Evolutionary conservation across 225 moss, liverwort and hornwort genomes (phyloP).

Genomic region (Anthoceros angustus): DNA sequence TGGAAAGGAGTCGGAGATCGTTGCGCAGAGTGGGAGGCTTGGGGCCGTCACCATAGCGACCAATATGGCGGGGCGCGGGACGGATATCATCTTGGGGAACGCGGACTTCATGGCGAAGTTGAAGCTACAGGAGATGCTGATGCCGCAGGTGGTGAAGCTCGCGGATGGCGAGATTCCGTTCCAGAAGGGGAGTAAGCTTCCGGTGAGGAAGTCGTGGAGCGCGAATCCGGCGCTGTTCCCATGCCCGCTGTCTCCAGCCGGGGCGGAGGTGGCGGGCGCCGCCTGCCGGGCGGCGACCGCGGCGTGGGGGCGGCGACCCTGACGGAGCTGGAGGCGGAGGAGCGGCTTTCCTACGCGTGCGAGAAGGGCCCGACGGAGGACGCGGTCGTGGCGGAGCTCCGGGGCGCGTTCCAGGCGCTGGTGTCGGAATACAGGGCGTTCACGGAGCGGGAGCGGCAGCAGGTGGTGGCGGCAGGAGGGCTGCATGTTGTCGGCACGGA

Average conservation of each 20-base stretch:
- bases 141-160: conserved; percentile 67
- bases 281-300: conserved; percentile 67
- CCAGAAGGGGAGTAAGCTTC: conserved; percentile 61
- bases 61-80: conserved; percentile 98
- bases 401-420: conserved; percentile 51
- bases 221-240: conserved; percentile 67
- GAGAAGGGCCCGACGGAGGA: conserved; percentile 93
- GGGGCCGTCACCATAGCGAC: conserved; percentile 93
- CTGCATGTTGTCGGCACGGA: conserved; percentile 96
- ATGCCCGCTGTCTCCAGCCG: conserved; percentile 47
- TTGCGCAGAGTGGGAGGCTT: conserved; percentile 85
- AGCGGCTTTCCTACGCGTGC: conserved; percentile 84
- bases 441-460: conserved; percentile 75
- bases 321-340: conserved; percentile 88
- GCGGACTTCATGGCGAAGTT: conserved; percentile 92
- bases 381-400: conserved; percentile 51
- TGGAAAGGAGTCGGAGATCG: conserved; percentile 96
- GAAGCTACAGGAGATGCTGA: conserved; percentile 83
- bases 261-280: conserved; percentile 28
- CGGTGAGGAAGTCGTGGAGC: conserved; percentile 73
- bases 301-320: conserved; percentile 65
- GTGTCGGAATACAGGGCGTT: conserved; percentile 52
- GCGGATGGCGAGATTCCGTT: conserved; percentile 89
- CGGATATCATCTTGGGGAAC: conserved; percentile 90
- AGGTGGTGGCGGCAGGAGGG: conserved; percentile 86